Percentiles rank a stretch among this genome's conserved stretches.
Conservation (phyloP, 352 stramenopile genomes). For the Globisporangium carolinianum region DNA sequence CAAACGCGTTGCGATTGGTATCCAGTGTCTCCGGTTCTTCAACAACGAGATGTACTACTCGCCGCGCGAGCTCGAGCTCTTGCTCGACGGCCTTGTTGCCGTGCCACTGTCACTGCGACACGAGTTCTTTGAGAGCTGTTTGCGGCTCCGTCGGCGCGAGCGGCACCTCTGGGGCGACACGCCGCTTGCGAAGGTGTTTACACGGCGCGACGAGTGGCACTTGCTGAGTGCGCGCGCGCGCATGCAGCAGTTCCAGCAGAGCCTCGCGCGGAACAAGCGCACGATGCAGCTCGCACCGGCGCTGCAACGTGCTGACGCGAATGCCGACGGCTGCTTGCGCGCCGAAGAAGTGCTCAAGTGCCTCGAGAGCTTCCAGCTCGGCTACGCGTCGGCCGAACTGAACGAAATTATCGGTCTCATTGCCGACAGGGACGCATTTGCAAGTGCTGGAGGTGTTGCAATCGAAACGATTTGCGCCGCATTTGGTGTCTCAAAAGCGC, state of each 20-base stretch:
- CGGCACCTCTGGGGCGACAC: conserved; percentile 93
- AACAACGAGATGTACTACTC: conserved; percentile 99
- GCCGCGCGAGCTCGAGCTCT: conserved; percentile 87
- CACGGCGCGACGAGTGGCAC: conserved; percentile 96
- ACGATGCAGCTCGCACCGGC: conserved; percentile 44
- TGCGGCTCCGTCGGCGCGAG: conserved; percentile 92
- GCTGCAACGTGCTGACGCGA: conserved; percentile 65
- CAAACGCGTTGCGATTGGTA: conserved; percentile 32
- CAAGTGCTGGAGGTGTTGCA: conserved; percentile 34
- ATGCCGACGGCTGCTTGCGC: conserved; percentile 53
- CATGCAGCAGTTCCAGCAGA: conserved; percentile 83
- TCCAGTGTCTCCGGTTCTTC: conserved; percentile 95
- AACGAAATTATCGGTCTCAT: conserved; percentile 81
- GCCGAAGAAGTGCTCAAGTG: conserved; percentile 75
- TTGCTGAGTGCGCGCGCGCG: conserved; percentile 70
- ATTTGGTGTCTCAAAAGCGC: conserved; percentile 46
- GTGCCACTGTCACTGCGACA: conserved; percentile 67
- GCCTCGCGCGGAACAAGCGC: conserved; percentile 55
- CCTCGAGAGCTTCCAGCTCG: conserved; percentile 82
- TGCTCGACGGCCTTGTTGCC: conserved; percentile 69
- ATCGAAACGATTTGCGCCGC: conserved; percentile 70
- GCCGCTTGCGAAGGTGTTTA: conserved; percentile 97
- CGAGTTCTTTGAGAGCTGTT: conserved; percentile 77
- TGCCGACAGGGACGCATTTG: conserved; percentile 39
- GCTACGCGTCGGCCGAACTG: conserved; percentile 72